These are phyloP conservation scores for Ceratonia siliqua DNA, from an alignment of 306 rosid genomes.

Conservation along the genomic window DNA sequence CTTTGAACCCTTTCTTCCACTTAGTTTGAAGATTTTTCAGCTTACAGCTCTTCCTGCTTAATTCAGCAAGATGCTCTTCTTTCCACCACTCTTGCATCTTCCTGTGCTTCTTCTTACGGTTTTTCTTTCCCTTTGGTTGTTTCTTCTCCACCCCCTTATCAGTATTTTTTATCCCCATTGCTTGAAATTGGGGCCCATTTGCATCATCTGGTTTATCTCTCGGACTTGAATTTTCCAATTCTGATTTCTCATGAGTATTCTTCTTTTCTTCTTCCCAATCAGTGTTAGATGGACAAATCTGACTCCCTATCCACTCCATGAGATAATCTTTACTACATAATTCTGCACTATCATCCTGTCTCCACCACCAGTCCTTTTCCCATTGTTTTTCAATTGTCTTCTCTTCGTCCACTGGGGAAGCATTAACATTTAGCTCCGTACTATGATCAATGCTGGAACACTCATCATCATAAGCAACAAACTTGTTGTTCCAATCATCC, in stretches of 20 bases:
- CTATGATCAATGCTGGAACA: constrained; percentile 75
- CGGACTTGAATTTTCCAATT: constrained; percentile 52
- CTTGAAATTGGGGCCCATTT: constrained; percentile 47
- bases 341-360: constrained; percentile 84
- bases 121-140: constrained; percentile 57
- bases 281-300: constrained; percentile 84
- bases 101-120: constrained; percentile 64
- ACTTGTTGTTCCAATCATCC: constrained; percentile 69
- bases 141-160: constrained; percentile 46
- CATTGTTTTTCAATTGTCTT: constrained; percentile 68
- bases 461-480: constrained; percentile 87
- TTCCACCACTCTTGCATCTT: constrained; percentile 99
- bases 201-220: constrained; percentile 50
- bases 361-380: constrained; percentile 99
- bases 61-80: constrained; percentile 90
- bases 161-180: constrained; percentile 35
- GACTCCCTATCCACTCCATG: constrained; percentile 98
- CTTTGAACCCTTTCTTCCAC: constrained; percentile 73
- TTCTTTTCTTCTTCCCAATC: constrained; percentile 86
- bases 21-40: constrained; percentile 57
- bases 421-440: constrained; percentile 62
- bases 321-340: constrained; percentile 92
- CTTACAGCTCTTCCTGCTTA: constrained; percentile 74
- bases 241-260: constrained; percentile 52
- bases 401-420: constrained; percentile 57